These are phyloP conservation scores for Isatis lusitanica DNA, from an alignment of 441 rosid genomes.

Conservation along the genomic window DNA sequence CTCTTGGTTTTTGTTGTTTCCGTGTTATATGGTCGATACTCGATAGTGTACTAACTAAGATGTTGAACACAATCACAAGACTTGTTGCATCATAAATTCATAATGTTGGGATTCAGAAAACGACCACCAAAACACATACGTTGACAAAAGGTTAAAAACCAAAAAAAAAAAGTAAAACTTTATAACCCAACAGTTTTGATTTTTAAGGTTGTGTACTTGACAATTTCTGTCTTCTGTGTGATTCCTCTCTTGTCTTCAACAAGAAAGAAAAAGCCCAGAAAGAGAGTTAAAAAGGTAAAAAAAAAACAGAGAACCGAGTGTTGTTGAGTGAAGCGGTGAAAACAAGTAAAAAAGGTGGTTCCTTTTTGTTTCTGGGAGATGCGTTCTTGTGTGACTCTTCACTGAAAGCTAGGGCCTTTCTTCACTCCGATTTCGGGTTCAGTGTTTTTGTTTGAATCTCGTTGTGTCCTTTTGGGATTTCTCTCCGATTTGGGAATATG, in stretches of 20 bases:
- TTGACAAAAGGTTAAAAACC: background rate
- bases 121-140: background rate
- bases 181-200: background rate
- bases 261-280: background rate
- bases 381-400: conserved; percentile 5
- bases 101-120: no score
- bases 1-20: background rate
- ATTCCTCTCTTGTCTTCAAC: no score
- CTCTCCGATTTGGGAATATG: conserved; percentile 34
- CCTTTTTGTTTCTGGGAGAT: conserved; percentile 23
- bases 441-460: conserved; percentile 1
- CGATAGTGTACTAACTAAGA: background rate
- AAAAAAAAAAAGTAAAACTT: no score
- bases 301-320: background rate
- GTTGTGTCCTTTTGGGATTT: background rate
- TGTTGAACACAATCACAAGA: background rate
- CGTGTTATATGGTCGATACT: background rate
- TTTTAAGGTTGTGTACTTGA: no score
- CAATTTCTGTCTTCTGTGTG: no score
- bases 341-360: conserved; percentile 16
- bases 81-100: background rate
- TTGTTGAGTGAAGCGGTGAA: conserved; percentile 25
- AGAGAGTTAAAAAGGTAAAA: background rate
- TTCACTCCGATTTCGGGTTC: background rate
- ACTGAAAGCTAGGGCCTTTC: background rate